These are phyloP conservation scores for Russula olivacea DNA, from an alignment of 768 basidiomycete species.

Conservation along the genomic window DNA sequence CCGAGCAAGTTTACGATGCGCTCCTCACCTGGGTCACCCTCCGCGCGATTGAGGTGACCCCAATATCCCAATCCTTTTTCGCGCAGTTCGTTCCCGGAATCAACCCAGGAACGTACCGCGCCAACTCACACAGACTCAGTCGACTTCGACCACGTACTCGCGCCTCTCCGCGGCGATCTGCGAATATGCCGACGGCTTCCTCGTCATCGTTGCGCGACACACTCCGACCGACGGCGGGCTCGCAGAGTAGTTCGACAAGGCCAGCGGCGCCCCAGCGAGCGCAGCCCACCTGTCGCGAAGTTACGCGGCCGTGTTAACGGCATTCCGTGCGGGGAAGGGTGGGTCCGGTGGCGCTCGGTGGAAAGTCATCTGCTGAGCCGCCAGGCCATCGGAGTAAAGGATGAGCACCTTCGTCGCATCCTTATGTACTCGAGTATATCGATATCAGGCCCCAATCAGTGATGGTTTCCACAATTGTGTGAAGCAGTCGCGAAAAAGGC, in stretches of 20 bases:
- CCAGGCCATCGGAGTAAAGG: no score
- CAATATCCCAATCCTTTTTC: not conserved
- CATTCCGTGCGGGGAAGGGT: conserved; percentile 39
- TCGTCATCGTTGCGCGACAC: conserved; percentile 46
- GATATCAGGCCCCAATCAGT: not conserved
- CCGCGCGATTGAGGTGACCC: not conserved
- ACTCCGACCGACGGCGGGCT: conserved; percentile 56
- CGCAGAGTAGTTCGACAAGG: conserved; percentile 51
- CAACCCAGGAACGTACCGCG: not conserved
- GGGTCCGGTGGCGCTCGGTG: conserved; percentile 50
- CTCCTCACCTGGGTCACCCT: conserved; percentile 41
- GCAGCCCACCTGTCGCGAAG: conserved; percentile 69
- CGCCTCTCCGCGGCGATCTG: not conserved
- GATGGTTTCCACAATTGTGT: not conserved
- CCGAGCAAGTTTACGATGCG: conserved; percentile 71
- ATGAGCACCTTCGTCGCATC: not conserved
- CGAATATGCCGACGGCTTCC: not conserved
- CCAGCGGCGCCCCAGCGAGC: conserved; percentile 41
- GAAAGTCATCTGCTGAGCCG: conserved; percentile 24
- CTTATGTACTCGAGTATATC: not conserved
- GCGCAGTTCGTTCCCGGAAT: not conserved
- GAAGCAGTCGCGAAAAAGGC: not conserved
- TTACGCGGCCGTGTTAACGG: conserved; percentile 62
- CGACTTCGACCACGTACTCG: not conserved
- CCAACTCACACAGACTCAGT: conserved; percentile 24